phyloP scores from a whole-genome alignment of 192 early-diverging fungal genomes.

The Chytriomyces hyalinus region DNA sequence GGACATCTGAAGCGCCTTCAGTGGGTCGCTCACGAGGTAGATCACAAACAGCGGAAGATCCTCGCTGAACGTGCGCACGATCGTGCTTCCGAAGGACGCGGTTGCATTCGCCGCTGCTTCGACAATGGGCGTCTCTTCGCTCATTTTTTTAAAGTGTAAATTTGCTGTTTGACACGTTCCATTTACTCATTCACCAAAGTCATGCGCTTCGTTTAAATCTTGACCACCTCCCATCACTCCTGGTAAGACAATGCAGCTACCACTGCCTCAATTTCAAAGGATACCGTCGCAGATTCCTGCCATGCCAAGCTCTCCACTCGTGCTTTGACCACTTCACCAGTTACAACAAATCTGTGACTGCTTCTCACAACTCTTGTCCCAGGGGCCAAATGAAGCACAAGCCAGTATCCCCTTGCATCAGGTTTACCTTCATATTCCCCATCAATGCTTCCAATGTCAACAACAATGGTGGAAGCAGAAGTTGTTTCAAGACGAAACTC shows the following conservation, averaged over 20 bases:
- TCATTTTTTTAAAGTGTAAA: too few relatives aligned
- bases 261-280: too few relatives aligned
- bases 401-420: background rate
- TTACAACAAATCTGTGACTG: too few relatives aligned
- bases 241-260: too few relatives aligned
- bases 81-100: background rate
- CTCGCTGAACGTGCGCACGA: slow-evolving; percentile 8
- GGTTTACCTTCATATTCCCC: slow-evolving; percentile 18
- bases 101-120: slow-evolving; percentile 13
- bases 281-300: too few relatives aligned
- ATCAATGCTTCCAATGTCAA: slow-evolving; percentile 3
- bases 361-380: too few relatives aligned
- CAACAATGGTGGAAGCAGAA: background rate
- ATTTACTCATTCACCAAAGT: too few relatives aligned
- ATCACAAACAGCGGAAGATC: slow-evolving; percentile 27
- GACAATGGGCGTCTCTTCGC: background rate
- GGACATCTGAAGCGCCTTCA: slow-evolving; percentile 20
- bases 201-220: too few relatives aligned
- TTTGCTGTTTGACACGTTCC: too few relatives aligned
- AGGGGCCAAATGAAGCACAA: background rate
- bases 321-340: too few relatives aligned
- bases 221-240: too few relatives aligned
- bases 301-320: too few relatives aligned
- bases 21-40: slow-evolving; percentile 20
- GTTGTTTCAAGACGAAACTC: slow-evolving; percentile 5